Percentiles rank a stretch among this genome's conserved stretches.
Conservation (phyloP, 176 grass and related monocot species). For the Lolium perenne region DNA sequence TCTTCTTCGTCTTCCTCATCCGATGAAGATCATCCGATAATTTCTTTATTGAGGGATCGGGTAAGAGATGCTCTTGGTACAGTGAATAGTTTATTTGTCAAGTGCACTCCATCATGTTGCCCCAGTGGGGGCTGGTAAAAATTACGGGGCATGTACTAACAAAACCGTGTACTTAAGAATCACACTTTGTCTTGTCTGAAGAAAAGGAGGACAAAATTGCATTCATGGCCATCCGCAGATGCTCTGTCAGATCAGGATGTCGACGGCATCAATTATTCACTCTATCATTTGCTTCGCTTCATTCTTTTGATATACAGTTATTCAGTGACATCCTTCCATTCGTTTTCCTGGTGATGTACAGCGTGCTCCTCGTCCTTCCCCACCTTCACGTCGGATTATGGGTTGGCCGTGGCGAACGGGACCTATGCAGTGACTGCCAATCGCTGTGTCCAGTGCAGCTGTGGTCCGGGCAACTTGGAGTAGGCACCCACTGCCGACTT, state of each 20-base stretch:
- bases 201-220: not conserved
- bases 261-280: not conserved
- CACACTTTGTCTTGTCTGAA: conserved; percentile 11
- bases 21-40: too few relatives aligned
- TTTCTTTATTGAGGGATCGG: too few relatives aligned
- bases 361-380: conserved; percentile 74
- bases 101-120: too few relatives aligned
- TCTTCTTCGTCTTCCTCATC: too few relatives aligned
- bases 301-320: not conserved
- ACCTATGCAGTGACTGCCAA: conserved; percentile 78
- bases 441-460: conserved; percentile 92
- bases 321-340: not conserved
- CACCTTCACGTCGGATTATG: conserved; percentile 59
- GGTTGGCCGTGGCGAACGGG: conserved; percentile 73
- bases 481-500: conserved; percentile 11
- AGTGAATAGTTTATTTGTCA: too few relatives aligned
- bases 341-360: not conserved
- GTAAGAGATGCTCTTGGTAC: too few relatives aligned
- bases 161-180: not conserved
- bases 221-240: not conserved
- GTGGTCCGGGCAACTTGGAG: conserved; percentile 79
- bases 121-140: not conserved
- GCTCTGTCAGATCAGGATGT: conserved; percentile 33
- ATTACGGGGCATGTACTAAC: not conserved
- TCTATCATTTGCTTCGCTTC: not conserved